Percentiles rank a stretch among this genome's conserved stretches.
Evolutionary conservation across 140 eudicot species (phyloP).

Genomic region (Senecio squalidus): DNA sequence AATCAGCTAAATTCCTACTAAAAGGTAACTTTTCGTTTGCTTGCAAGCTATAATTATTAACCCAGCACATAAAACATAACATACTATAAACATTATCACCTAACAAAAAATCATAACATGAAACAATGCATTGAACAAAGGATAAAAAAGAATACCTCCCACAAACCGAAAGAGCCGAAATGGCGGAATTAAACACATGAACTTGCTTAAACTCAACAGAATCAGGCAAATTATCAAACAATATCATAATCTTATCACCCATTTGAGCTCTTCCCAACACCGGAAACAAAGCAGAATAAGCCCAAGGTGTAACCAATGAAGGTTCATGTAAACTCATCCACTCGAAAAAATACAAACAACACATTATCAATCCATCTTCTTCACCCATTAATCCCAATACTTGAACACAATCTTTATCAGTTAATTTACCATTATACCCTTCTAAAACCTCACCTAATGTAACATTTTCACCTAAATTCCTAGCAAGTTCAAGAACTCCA

Average conservation of each 20-base stretch:
- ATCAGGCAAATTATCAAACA: constrained; percentile 63
- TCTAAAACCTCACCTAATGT: constrained; percentile 72
- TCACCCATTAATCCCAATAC: constrained; percentile 61
- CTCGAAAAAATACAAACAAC: constrained; percentile 78
- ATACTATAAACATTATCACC: no score
- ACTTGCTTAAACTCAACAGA: constrained; percentile 41
- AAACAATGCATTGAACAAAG: constrained; percentile 7
- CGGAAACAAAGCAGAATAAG: constrained; percentile 69
- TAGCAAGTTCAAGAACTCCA: constrained; percentile 38
- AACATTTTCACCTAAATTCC: constrained; percentile 52
- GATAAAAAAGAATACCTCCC: constrained; percentile 49
- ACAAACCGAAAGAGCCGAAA: constrained; percentile 66
- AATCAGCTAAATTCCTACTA: no score
- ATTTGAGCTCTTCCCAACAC: constrained; percentile 61
- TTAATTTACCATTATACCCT: constrained; percentile 48
- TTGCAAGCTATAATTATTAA: no score
- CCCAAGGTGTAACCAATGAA: constrained; percentile 65
- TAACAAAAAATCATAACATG: constrained; percentile 22
- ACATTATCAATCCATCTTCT: constrained; percentile 49
- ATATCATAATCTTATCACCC: constrained; percentile 62
- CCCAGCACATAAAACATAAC: background rate
- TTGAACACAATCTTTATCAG: constrained; percentile 61
- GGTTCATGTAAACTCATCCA: constrained; percentile 96
- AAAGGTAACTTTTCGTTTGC: no score
- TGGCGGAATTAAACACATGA: constrained; percentile 75